Evolutionary conservation across 345 rosid species (phyloP), one percentile per base, ranked within the genome.

Genomic region (Boechera stricta): DNA sequence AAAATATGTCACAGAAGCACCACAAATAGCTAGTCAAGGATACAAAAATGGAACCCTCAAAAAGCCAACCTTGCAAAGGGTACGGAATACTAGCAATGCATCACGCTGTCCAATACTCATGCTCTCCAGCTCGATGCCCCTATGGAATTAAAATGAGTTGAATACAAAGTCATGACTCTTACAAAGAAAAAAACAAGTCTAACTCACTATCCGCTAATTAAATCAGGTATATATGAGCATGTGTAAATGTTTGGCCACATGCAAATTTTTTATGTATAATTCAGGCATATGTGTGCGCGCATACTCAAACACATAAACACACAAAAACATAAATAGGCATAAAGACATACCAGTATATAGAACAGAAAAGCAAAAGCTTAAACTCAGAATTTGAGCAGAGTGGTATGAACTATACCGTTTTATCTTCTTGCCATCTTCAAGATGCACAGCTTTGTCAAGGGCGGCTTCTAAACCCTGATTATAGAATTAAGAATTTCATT

Each of bases 401-500:
- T 42, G 65, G 53, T 53, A 79, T 35, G 38, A 79, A 36, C 60
- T 35, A 53, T 88, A 92, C 98, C 99, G 77, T 71, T 84, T 83
- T 48, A 92, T 89, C 85, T 86, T 92, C 84, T 91, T 89, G 59
- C 99, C 98, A 86, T 95, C 98, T 87, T 95, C 99, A 77, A 79
- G 83, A 84, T 92, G 95, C 75, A 92, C 96, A 67, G 95, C 96
- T 84, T 95, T 92, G 87, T 95, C 99, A 52, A 95, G 99, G 76
- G 86, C 97, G 45, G 97, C 98, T 88, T 92, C 99, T 78, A 95
- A 83, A 77, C 99, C 98, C 99, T 95, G 75, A 58, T 61, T 36
- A 78, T 10, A 54, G n/a, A 62, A 54, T 53, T 18, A 36, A 68
- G 21, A 60, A 54, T 36, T 61, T 68, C 59, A 73, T 52, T 38